Evolutionary conservation across 805 yeast species (phyloP).

Genomic region (Ogataea chonburiensis): DNA sequence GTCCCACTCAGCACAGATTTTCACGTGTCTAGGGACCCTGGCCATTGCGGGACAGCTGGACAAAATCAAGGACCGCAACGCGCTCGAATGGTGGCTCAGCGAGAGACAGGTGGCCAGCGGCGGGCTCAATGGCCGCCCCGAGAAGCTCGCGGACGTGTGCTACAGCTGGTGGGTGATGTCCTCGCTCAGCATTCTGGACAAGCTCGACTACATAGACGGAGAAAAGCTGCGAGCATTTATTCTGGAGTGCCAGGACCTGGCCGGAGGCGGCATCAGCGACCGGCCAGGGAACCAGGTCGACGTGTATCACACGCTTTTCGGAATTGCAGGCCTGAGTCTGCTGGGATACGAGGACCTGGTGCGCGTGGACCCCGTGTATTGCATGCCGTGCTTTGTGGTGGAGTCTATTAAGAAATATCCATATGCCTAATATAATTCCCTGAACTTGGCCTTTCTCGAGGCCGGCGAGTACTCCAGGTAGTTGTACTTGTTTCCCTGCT

Average conservation of each 20-base stretch:
- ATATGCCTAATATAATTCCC: constrained; percentile 40
- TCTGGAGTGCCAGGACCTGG: constrained; percentile 70
- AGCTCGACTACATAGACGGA: constrained; percentile 74
- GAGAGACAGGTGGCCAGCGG: constrained; percentile 87
- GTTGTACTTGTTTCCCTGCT: constrained; percentile 46
- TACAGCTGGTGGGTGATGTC: constrained; percentile 97
- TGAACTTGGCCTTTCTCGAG: constrained; percentile 48
- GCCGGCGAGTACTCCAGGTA: constrained; percentile 76
- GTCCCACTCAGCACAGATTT: constrained; percentile 89
- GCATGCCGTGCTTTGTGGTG: constrained; percentile 64
- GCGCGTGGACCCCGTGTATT: constrained; percentile 81
- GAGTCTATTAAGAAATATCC: constrained; percentile 32
- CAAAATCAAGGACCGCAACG: constrained; percentile 39
- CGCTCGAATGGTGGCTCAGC: constrained; percentile 80
- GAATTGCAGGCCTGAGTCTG: constrained; percentile 82
- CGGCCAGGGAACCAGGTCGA: constrained; percentile 89
- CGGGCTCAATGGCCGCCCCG: constrained; percentile 95
- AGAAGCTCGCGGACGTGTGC: constrained; percentile 95
- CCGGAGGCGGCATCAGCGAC: constrained; percentile 88
- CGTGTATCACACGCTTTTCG: constrained; percentile 90
- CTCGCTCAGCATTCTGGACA: constrained; percentile 62
- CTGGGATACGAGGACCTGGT: constrained; percentile 59
- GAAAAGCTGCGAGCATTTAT: constrained; percentile 65
- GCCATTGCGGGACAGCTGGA: constrained; percentile 65
- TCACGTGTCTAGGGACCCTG: constrained; percentile 80